Evolutionary conservation across 2,329 filamentous ascomycete genomes (phyloP).

Genomic region (Escovopsis sp.): DNA sequence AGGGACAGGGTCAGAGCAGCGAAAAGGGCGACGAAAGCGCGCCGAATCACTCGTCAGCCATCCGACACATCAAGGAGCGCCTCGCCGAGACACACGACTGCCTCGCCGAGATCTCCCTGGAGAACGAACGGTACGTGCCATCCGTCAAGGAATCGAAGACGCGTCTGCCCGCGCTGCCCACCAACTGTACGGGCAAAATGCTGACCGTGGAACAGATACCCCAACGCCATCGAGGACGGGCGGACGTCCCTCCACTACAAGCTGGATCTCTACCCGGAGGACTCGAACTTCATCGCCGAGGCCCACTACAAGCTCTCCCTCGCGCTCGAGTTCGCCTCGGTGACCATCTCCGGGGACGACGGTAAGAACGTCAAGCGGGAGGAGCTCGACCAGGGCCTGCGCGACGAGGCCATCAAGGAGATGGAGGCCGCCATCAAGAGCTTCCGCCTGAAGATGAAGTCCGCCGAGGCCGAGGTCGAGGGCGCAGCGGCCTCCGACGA

Average conservation of each 20-base stretch:
- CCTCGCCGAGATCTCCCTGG: slow-evolving; percentile 89
- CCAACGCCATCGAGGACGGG: slow-evolving; percentile 73
- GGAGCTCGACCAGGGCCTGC: slow-evolving; percentile 49
- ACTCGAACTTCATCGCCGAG: slow-evolving; percentile 78
- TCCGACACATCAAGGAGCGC: slow-evolving; percentile 60
- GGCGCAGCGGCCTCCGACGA: slow-evolving; percentile 50
- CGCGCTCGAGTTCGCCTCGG: slow-evolving; percentile 82
- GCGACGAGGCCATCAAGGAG: slow-evolving; percentile 55
- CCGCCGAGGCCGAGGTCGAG: slow-evolving; percentile 51
- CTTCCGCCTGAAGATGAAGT: slow-evolving; percentile 54
- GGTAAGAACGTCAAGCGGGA: slow-evolving; percentile 30
- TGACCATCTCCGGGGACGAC: slow-evolving; percentile 43
- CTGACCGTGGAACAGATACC: slow-evolving; percentile 38
- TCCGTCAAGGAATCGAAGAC: neutral
- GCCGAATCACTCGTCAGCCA: slow-evolving; percentile 23
- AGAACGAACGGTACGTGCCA: slow-evolving; percentile 59
- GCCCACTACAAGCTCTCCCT: slow-evolving; percentile 94
- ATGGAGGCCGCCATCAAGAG: slow-evolving; percentile 61
- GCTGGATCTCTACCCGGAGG: slow-evolving; percentile 59
- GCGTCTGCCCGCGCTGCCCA: too few relatives aligned
- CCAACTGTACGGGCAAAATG: too few relatives aligned
- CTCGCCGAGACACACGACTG: slow-evolving; percentile 88
- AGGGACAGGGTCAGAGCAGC: slow-evolving; percentile 8
- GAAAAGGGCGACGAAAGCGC: slow-evolving; percentile 28
- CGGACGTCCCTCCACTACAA: slow-evolving; percentile 66